Base-by-base conservation (phyloP, 495 filamentous ascomycete genomes). In the Barbatosphaeria neglecta region DNA sequence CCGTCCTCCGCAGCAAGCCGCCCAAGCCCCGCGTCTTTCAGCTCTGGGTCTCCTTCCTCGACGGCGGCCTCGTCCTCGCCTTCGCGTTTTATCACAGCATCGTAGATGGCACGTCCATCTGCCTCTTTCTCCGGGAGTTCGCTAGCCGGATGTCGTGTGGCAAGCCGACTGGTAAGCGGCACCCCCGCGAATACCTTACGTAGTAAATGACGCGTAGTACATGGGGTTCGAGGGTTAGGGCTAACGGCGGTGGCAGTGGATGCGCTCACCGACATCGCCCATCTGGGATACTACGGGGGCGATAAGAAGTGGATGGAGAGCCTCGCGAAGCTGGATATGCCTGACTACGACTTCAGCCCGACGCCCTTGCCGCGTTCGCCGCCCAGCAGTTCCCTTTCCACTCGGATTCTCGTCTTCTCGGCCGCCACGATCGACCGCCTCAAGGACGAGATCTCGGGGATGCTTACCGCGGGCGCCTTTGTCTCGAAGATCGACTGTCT, bases 1-100 rank as follows among this genome's bases (percentile, higher is more conserved):
- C 31, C 13, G 6, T 35, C 6, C 9, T 35, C 4, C 9, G 6
- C 3, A n/a, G 1, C 6, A n/a, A 4, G 4, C 3, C 28, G 31
- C 13, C 31, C 6, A n/a, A 33, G 28, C 9, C 31, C 31, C 10
- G 31, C 31, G 31, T 35, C 9, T 35, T 35, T n/a, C 31, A 35
- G 1, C 40, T 53, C 7, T 9, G 33, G 15, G 33, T 22, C 1
- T 33, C 35, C 10, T 50, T 50, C 42, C 42, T 54, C 42, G 0
- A 16, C 7, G 52, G 52, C 15, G 52, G 52, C n/a, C 25, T 54
- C 1, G 16, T 54, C n/a, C 37, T 54, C 0, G 43, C 40, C 22
- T 54, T 54, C 25, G 25, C 44, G 0, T 47, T 54, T 15, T 37
- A 50, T 17, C 52, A 54, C 46, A 28, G 41, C n/a, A 16, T 54